phyloP scores from a whole-genome alignment of 345 rosid genomes.

The Microcos paniculata region DNA sequence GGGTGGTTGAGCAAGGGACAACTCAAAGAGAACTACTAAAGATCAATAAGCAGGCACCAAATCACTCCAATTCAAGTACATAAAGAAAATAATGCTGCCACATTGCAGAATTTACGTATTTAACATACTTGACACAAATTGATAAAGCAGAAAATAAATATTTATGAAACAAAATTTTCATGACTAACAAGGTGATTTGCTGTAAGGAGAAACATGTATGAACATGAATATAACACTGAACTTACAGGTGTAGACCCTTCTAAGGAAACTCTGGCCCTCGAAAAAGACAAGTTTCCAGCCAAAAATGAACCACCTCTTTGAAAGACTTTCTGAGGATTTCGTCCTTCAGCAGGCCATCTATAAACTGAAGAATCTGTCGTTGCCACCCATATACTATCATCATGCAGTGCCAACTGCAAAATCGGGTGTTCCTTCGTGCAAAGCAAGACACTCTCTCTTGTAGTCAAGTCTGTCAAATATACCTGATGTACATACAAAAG shows the following conservation, averaged over 20 bases:
- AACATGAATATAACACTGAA: conserved; percentile 4
- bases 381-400: conserved; percentile 89
- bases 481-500: conserved; percentile 42
- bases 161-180: conserved; percentile 2
- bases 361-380: conserved; percentile 89
- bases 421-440: conserved; percentile 90
- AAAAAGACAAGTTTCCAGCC: conserved; percentile 95
- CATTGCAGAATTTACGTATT: background rate
- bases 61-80: conserved; percentile 6
- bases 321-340: conserved; percentile 80
- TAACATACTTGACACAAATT: background rate
- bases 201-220: background rate
- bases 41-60: background rate
- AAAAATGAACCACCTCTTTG: conserved; percentile 90
- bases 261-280: conserved; percentile 93
- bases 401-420: conserved; percentile 85
- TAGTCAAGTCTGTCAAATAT: conserved; percentile 93
- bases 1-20: background rate
- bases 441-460: conserved; percentile 94
- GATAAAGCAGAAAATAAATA: background rate
- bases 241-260: conserved; percentile 96
- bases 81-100: background rate
- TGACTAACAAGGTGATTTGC: background rate
- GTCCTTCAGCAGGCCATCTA: conserved; percentile 94
- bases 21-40: background rate